A percentile compares a stretch with the other conserved stretches of the same genome.
phyloP scores from a whole-genome alignment of 345 rosid species.

The Eucalyptus tenuipes region DNA sequence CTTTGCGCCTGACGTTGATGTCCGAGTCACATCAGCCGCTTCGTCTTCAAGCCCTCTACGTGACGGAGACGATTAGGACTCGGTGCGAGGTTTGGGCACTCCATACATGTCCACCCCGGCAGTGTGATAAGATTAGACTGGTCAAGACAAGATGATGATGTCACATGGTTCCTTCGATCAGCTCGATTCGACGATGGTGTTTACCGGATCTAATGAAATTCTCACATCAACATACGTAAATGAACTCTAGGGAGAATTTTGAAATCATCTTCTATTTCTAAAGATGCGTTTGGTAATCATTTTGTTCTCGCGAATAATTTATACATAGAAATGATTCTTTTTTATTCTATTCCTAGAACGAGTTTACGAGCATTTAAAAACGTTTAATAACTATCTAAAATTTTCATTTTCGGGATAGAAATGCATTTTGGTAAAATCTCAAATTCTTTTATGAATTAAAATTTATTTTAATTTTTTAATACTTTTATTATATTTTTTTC shows the following conservation, averaged over 20 bases:
- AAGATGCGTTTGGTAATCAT: too few relatives aligned
- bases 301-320: too few relatives aligned
- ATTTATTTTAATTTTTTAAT: too few relatives aligned
- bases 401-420: fast-evolving
- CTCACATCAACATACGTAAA: neutral
- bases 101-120: neutral
- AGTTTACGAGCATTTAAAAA: too few relatives aligned
- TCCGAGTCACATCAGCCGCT: neutral
- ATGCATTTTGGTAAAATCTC: too few relatives aligned
- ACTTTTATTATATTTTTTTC: too few relatives aligned
- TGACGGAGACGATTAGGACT: neutral
- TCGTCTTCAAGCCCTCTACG: neutral
- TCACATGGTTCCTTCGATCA: neutral
- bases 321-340: fast-evolving
- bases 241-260: neutral
- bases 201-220: neutral
- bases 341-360: too few relatives aligned
- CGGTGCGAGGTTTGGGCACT: neutral
- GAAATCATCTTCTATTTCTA: neutral
- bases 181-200: neutral
- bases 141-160: neutral
- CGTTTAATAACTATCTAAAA: fast-evolving
- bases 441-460: too few relatives aligned
- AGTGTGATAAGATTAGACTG: neutral
- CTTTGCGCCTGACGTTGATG: neutral